Conservation (phyloP, 805 yeast genomes). For the Metschnikowia noctiluminum region DNA sequence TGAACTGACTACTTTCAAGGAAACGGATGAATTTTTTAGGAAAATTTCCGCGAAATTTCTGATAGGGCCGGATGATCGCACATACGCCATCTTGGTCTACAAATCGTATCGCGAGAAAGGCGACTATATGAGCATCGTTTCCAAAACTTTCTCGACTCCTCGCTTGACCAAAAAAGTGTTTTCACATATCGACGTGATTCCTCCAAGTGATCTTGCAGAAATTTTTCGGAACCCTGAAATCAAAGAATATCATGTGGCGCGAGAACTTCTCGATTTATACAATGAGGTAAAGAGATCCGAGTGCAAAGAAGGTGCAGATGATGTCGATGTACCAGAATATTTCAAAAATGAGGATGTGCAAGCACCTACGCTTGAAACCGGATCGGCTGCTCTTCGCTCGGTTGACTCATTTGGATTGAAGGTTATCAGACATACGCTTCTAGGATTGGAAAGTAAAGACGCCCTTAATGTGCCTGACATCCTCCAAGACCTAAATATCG, state of each 20-base stretch:
- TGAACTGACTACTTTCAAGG: conserved; percentile 37
- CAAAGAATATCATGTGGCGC: conserved; percentile 30
- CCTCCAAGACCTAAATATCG: conserved; percentile 27
- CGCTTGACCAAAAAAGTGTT: conserved; percentile 31
- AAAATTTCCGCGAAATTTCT: conserved; percentile 24
- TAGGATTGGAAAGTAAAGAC: conserved; percentile 32
- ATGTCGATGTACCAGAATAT: conserved; percentile 22
- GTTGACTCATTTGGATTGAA: conserved; percentile 78
- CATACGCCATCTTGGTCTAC: conserved; percentile 57
- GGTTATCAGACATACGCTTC: conserved; percentile 70
- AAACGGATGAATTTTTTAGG: conserved; percentile 42
- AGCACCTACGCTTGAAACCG: conserved; percentile 49
- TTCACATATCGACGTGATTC: conserved; percentile 50
- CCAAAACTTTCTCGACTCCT: conserved; percentile 9
- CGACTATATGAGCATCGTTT: conserved; percentile 14
- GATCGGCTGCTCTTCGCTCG: conserved; percentile 52
- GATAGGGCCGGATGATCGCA: conserved; percentile 47
- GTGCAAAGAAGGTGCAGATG: conserved; percentile 5
- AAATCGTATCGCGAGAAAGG: conserved; percentile 25
- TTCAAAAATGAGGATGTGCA: conserved; percentile 28
- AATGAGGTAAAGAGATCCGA: conserved; percentile 20
- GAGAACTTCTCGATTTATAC: conserved; percentile 30
- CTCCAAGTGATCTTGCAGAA: conserved; percentile 43
- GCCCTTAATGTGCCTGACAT: conserved; percentile 24
- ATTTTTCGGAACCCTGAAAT: conserved; percentile 26